Conservation (phyloP, 768 basidiomycete genomes). For the Leucocoprinus leucothites region DNA sequence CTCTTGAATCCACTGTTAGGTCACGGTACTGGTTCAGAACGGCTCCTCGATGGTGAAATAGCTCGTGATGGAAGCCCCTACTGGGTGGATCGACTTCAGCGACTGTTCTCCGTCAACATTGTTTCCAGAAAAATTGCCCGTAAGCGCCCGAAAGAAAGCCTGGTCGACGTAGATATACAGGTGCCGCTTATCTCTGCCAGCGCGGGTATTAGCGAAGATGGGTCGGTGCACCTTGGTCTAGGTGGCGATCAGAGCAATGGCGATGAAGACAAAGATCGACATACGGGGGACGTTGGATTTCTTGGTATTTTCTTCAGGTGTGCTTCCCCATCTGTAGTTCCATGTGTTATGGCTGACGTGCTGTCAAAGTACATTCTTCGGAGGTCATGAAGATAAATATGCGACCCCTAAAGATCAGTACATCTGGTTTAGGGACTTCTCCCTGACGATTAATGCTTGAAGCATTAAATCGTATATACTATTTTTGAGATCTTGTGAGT, state of each 20-base stretch:
- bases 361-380: slow-evolving; percentile 43
- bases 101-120: not conserved
- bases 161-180: not conserved
- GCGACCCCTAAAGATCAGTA: slow-evolving; percentile 75
- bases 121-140: not conserved
- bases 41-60: not conserved
- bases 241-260: not conserved
- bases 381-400: slow-evolving; percentile 63
- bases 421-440: slow-evolving; percentile 61
- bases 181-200: not conserved
- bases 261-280: not conserved
- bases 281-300: slow-evolving; percentile 31
- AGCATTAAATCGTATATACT: slow-evolving; percentile 21
- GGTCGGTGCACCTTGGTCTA: not conserved
- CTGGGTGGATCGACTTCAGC: not conserved
- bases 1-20: slow-evolving; percentile 13
- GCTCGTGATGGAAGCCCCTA: not conserved
- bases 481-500: too few relatives aligned
- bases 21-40: slow-evolving; percentile 1
- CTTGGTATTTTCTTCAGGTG: slow-evolving; percentile 76
- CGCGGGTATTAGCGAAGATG: not conserved
- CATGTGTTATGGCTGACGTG: not conserved
- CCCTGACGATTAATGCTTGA: slow-evolving; percentile 34
- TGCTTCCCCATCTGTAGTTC: slow-evolving; percentile 5
- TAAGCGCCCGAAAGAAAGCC: not conserved